Conservation (phyloP, 2,329 filamentous ascomycete species). For the Hortaea sp. region DNA sequence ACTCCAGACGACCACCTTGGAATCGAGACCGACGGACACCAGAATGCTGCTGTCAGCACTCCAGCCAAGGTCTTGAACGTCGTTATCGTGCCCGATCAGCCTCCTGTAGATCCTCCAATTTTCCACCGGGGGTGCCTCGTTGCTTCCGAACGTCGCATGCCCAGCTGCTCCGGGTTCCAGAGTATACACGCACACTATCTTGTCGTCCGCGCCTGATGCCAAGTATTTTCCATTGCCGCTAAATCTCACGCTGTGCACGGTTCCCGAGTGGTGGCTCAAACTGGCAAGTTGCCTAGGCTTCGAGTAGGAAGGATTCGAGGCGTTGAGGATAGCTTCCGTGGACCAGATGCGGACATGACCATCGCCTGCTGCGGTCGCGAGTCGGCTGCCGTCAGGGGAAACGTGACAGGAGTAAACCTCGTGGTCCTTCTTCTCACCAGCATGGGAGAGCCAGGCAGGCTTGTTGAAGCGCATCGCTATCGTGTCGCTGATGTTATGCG, state of each 20-base stretch:
- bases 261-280: slow-evolving; percentile 96
- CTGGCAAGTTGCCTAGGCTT: slow-evolving; percentile 90
- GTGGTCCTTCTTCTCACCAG: slow-evolving; percentile 94
- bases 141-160: slow-evolving; percentile 69
- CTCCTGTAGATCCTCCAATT: slow-evolving; percentile 96
- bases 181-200: slow-evolving; percentile 95
- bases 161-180: slow-evolving; percentile 73
- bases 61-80: slow-evolving; percentile 97
- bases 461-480: slow-evolving; percentile 61
- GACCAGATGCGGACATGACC: slow-evolving; percentile 98
- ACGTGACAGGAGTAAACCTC: slow-evolving; percentile 98
- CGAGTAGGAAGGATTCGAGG: slow-evolving; percentile 58
- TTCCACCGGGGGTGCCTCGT: slow-evolving; percentile 85
- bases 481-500: background rate
- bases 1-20: slow-evolving; percentile 97
- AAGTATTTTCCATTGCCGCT: slow-evolving; percentile 91
- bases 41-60: slow-evolving; percentile 91
- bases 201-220: slow-evolving; percentile 94
- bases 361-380: slow-evolving; percentile 93
- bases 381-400: slow-evolving; percentile 81
- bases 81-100: slow-evolving; percentile 93
- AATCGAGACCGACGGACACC: slow-evolving; percentile 91
- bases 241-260: slow-evolving; percentile 93
- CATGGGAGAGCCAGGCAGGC: slow-evolving; percentile 91
- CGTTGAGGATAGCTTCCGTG: slow-evolving; percentile 81